Evolutionary conservation across 2,329 filamentous ascomycete genomes (phyloP).

Genomic region (Cytospora schulzeri): DNA sequence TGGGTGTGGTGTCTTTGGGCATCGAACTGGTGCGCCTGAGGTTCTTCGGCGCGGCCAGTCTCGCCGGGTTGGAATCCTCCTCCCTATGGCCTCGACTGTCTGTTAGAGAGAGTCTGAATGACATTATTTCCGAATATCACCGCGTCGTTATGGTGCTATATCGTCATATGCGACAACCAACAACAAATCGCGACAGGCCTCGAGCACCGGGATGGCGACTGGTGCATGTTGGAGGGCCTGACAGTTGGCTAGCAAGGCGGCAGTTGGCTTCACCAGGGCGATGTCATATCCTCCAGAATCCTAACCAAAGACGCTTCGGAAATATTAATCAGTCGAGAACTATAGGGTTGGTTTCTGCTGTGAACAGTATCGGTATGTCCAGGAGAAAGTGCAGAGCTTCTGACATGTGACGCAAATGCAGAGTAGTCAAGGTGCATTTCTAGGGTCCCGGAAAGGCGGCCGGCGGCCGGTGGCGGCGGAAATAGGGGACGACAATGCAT

Average conservation of each 20-base stretch:
- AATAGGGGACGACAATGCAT: neutral
- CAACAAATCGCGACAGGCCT: slow-evolving; percentile 15
- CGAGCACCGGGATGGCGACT: slow-evolving; percentile 19
- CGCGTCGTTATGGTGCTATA: slow-evolving; percentile 13
- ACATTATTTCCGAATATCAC: slow-evolving; percentile 38
- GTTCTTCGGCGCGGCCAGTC: slow-evolving; percentile 36
- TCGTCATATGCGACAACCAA: slow-evolving; percentile 22
- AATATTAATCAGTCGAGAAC: neutral
- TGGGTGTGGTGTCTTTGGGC: slow-evolving; percentile 25
- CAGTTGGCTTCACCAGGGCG: slow-evolving; percentile 5
- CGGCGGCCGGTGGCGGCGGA: neutral
- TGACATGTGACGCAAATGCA: slow-evolving; percentile 16
- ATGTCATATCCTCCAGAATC: neutral
- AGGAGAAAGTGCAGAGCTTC: slow-evolving; percentile 3
- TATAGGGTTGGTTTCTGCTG: neutral
- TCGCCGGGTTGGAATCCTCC: slow-evolving; percentile 42
- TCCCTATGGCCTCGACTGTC: slow-evolving; percentile 41
- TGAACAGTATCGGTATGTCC: neutral
- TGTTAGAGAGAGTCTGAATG: slow-evolving; percentile 40
- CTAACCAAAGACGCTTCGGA: neutral
- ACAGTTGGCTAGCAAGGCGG: neutral
- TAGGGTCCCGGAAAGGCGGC: neutral
- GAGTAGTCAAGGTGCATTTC: neutral
- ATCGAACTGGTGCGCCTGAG: slow-evolving; percentile 30
- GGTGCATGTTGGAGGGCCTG: slow-evolving; percentile 21